Evolutionary conservation across 2,329 filamentous ascomycete genomes (phyloP), one percentile per base, ranked within the genome.

Genomic region (Atkinsonella texensis): DNA sequence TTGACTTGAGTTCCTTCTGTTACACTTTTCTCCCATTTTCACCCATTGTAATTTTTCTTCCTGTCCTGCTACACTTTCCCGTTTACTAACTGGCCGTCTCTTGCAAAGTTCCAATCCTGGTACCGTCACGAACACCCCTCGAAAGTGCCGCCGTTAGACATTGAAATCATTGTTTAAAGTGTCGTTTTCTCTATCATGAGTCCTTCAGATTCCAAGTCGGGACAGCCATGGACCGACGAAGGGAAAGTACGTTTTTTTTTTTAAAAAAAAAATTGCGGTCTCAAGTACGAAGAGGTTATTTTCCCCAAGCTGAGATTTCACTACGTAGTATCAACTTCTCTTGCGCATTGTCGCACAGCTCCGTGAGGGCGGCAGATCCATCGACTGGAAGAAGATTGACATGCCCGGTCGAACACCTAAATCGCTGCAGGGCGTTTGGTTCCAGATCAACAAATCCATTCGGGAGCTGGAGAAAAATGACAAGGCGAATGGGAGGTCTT

Each of bases 341-440:
- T 54, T 70, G 1, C 65, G 66, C 7, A 60, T 71, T 50, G 58
- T 71, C 15, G 57, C 59, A 3, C 65, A 67, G 46, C 49, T 66
- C 23, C 65, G 62, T 43, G 58, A 62, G 0, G 62, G 65, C 2
- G 64, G 64, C 2, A 63, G 60, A 12, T 17, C 57, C 5, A 67
- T 70, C 55, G 65, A 68, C 45, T 71, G 68, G 68, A 52, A 54
- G 1, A 55, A 54, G 3, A 57, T 71, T 28, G 56, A 58, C 23
- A 68, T 72, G 60, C 63, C 65, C 0, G 66, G 65, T 0, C 66
- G 69, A 8, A 70, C 67, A 1, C 52, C 57, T 20, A 72, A 71
- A 54, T 67, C 66, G 2, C 55, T 72, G 0, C 60, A 67, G 54
- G 64, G 67, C 42, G 60, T 63, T 51, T 72, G 68, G 69, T 63